These are phyloP conservation scores for Lactarius hengduanensis DNA, from an alignment of 768 basidiomycete species.

Conservation along the genomic window DNA sequence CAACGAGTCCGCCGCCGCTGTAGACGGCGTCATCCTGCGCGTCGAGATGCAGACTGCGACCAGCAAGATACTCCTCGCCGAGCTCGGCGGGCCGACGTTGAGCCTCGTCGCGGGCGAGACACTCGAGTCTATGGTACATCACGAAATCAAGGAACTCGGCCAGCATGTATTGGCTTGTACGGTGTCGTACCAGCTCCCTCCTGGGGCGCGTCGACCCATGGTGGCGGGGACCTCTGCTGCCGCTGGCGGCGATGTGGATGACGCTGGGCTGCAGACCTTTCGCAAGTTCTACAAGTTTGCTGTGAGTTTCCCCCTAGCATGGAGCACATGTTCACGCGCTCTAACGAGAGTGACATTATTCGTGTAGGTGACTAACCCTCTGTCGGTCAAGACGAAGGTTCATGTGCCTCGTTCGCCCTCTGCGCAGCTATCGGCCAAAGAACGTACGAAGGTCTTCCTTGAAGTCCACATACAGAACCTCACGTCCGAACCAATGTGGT, in stretches of 20 bases:
- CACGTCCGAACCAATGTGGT: slow-evolving; percentile 71
- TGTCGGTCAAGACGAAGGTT: slow-evolving; percentile 94
- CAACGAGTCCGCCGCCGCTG: slow-evolving; percentile 64
- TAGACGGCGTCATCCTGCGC: slow-evolving; percentile 63
- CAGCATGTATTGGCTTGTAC: slow-evolving; percentile 87
- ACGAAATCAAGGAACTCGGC: slow-evolving; percentile 93
- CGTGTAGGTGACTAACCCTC: slow-evolving; percentile 82
- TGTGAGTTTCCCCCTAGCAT: slow-evolving; percentile 45
- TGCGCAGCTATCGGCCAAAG: slow-evolving; percentile 57
- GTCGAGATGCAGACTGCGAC: slow-evolving; percentile 86
- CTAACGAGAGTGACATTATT: slow-evolving; percentile 7
- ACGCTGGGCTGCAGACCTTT: slow-evolving; percentile 65
- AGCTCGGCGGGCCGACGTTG: slow-evolving; percentile 56
- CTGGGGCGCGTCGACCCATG: slow-evolving; percentile 51
- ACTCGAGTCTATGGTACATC: slow-evolving; percentile 66
- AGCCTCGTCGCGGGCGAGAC: slow-evolving; percentile 56
- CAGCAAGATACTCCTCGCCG: slow-evolving; percentile 59
- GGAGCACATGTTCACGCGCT: background rate
- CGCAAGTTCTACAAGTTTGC: slow-evolving; percentile 91
- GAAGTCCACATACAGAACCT: slow-evolving; percentile 93
- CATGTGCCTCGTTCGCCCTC: slow-evolving; percentile 74
- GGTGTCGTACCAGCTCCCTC: slow-evolving; percentile 76
- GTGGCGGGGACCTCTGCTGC: slow-evolving; percentile 41
- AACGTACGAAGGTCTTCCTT: slow-evolving; percentile 83
- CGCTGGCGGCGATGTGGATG: slow-evolving; percentile 34